Evolutionary conservation across 805 yeast species (phyloP).

Genomic region (Spathaspora sp.): DNA sequence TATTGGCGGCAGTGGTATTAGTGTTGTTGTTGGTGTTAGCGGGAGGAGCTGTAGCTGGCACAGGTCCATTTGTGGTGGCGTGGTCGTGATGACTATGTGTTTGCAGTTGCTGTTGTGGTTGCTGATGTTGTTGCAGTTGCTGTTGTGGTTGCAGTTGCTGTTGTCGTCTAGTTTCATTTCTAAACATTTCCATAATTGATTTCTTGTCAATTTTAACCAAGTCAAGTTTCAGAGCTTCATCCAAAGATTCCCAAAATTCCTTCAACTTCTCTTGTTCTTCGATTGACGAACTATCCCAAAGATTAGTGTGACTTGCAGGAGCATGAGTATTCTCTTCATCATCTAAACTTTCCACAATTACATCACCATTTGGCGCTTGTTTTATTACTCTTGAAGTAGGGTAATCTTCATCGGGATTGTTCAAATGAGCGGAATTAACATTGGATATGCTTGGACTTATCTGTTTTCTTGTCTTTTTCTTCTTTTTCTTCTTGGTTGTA

Average conservation of each 20-base stretch:
- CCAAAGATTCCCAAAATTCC: conserved; percentile 64
- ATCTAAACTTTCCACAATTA: conserved; percentile 57
- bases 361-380: conserved; percentile 72
- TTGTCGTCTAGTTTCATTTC: conserved; percentile 30
- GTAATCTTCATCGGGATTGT: conserved; percentile 58
- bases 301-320: conserved; percentile 12
- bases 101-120: no score
- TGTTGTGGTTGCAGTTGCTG: conserved; percentile 6
- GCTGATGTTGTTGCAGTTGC: conserved; percentile 1
- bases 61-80: conserved; percentile 2
- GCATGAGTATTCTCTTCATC: conserved; percentile 3
- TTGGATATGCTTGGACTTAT: conserved; percentile 12
- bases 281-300: conserved; percentile 45
- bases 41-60: conserved; percentile 28
- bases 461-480: conserved; percentile 34
- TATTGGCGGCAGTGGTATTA: not conserved
- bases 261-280: conserved; percentile 52
- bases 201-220: conserved; percentile 66
- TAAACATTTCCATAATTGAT: conserved; percentile 62
- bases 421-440: conserved; percentile 41
- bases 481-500: conserved; percentile 19
- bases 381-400: conserved; percentile 71
- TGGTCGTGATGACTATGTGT: not conserved
- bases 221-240: conserved; percentile 55
- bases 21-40: conserved; percentile 13